These are phyloP conservation scores for Plasmodium vivax DNA, from an alignment of 169 alveolate genomes.

Conservation along the genomic window DNA sequence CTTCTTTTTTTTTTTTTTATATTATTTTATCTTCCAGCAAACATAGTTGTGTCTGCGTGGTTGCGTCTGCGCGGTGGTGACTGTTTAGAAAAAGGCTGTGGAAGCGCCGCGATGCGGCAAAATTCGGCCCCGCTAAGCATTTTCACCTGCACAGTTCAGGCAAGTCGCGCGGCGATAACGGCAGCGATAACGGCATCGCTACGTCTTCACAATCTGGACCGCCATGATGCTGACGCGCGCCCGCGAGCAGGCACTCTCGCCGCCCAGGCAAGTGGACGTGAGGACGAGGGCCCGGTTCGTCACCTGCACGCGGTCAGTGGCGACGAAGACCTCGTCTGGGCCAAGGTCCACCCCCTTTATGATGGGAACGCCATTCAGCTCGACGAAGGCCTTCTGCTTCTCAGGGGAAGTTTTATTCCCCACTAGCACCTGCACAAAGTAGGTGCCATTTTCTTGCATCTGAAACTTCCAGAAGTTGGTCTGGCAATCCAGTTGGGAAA, in stretches of 20 bases:
- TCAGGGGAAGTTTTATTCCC: conserved; percentile 25
- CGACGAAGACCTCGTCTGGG: conserved; percentile 37
- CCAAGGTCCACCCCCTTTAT: conserved; percentile 23
- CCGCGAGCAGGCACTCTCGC: not conserved
- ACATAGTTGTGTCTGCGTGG: not conserved
- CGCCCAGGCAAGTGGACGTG: conserved; percentile 63
- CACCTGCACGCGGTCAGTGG: conserved; percentile 28
- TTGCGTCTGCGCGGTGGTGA: not conserved
- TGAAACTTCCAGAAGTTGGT: conserved; percentile 54
- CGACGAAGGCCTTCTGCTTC: conserved; percentile 35
- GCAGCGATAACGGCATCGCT: too few species aligned
- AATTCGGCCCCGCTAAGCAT: not conserved
- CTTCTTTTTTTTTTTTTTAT: not conserved
- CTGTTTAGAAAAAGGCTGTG: too few species aligned
- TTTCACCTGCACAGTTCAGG: not conserved
- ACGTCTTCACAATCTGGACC: conserved; percentile 25
- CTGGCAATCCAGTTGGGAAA: conserved; percentile 32
- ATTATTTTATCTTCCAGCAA: not conserved
- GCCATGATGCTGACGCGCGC: conserved; percentile 41
- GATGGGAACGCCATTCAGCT: conserved; percentile 57
- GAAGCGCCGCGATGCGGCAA: not conserved
- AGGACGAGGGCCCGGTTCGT: conserved; percentile 15
- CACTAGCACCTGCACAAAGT: conserved; percentile 44
- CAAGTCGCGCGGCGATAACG: not conserved
- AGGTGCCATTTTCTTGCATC: conserved; percentile 56